Conservation (phyloP, 345 rosid genomes). For the Dipteronia dyeriana region DNA sequence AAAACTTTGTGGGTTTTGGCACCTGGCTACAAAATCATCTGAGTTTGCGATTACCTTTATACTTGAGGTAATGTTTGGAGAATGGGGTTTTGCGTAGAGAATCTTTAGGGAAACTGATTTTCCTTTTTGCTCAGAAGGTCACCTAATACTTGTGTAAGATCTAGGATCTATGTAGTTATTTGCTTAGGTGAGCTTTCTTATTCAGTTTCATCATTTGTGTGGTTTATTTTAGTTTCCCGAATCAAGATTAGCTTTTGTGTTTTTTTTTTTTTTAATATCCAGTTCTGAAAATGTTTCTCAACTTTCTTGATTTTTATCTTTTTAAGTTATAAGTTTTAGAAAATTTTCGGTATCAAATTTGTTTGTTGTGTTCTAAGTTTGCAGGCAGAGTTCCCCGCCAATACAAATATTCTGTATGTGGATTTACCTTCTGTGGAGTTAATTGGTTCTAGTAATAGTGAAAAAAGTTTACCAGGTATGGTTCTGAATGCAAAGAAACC, state of each 20-base stretch:
- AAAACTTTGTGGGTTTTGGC: background rate
- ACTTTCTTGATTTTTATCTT: conserved; percentile 11
- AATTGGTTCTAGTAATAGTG: conserved; percentile 62
- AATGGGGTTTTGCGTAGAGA: background rate
- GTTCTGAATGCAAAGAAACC: conserved; percentile 78
- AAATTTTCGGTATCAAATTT: conserved; percentile 8
- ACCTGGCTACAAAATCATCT: background rate
- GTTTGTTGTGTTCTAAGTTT: conserved; percentile 47
- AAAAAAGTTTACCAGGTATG: conserved; percentile 80
- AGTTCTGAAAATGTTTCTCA: background rate
- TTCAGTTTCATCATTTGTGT: background rate
- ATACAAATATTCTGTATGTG: conserved; percentile 88
- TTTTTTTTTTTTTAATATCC: background rate
- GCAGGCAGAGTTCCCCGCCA: conserved; percentile 84
- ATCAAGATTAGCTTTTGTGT: background rate
- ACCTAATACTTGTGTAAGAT: background rate
- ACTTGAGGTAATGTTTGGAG: background rate
- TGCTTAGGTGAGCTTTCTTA: background rate
- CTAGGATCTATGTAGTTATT: conserved; percentile 7
- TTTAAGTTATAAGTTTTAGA: conserved; percentile 12
- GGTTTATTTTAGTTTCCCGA: background rate
- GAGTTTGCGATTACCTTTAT: background rate
- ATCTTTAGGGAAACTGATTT: background rate
- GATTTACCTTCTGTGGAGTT: conserved; percentile 68
- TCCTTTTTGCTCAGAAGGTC: background rate